phyloP scores from a whole-genome alignment of 2,329 filamentous ascomycete genomes.

The Sclerotinia sclerotiorum region DNA sequence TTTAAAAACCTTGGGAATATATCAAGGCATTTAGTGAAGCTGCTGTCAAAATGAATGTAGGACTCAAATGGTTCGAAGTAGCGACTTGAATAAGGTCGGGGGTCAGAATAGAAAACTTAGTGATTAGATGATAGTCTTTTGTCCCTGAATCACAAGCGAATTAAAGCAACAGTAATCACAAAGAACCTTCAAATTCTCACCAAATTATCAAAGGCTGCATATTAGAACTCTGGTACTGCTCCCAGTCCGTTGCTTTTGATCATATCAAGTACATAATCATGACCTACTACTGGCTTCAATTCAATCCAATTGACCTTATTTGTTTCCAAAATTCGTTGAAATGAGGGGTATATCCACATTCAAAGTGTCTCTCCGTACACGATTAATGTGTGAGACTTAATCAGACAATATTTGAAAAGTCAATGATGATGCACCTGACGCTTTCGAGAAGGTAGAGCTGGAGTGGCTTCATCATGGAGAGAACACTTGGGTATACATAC shows the following conservation, averaged over 20 bases:
- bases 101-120: neutral
- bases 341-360: conserved; percentile 9
- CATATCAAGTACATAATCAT: neutral
- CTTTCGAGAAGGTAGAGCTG: conserved; percentile 4
- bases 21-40: neutral
- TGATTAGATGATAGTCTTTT: neutral
- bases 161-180: neutral
- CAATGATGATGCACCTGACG: conserved; percentile 15
- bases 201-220: neutral
- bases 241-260: neutral
- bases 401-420: neutral
- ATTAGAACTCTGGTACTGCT: neutral
- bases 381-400: conserved; percentile 7
- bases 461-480: conserved; percentile 12
- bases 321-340: neutral
- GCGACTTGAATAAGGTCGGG: neutral
- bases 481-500: conserved; percentile 24
- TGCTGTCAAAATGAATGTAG: neutral
- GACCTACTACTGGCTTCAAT: neutral
- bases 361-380: neutral
- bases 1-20: neutral
- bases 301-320: neutral
- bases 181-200: neutral
- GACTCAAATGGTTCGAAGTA: neutral
- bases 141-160: neutral